These are phyloP conservation scores for Vitis rotundifolia DNA, from an alignment of 164 flowering plant species.

Conservation along the genomic window DNA sequence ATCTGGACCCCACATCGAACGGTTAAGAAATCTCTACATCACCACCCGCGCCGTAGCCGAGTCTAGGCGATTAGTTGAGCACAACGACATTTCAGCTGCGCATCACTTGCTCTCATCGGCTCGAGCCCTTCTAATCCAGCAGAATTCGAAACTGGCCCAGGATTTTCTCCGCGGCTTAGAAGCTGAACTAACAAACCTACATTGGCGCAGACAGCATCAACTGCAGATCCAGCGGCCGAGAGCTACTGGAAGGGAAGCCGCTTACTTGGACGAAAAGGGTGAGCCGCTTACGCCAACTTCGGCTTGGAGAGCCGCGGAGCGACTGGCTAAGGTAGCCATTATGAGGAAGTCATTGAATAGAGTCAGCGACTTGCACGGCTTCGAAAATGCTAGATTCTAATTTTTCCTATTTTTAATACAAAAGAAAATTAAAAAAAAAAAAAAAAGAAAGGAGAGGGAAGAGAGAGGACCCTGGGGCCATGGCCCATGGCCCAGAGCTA, in stretches of 20 bases:
- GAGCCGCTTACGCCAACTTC: constrained; percentile 94
- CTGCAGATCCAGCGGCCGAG: constrained; percentile 32
- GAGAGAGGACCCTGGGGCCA: not conserved
- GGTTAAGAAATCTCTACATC: constrained; percentile 50
- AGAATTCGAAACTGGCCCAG: constrained; percentile 25
- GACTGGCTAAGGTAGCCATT: constrained; percentile 78
- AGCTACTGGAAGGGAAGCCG: constrained; percentile 4
- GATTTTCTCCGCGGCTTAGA: constrained; percentile 49
- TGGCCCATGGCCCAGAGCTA: constrained; percentile 13
- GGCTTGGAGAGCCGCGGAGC: constrained; percentile 97
- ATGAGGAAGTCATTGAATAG: constrained; percentile 76
- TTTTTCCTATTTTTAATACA: not conserved
- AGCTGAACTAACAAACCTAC: constrained; percentile 50
- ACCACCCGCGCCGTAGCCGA: constrained; percentile 61
- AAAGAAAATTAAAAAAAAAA: not conserved
- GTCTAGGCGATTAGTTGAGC: constrained; percentile 40
- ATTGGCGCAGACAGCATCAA: constrained; percentile 29
- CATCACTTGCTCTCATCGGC: constrained; percentile 52
- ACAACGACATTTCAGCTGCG: constrained; percentile 43
- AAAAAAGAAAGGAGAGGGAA: not conserved
- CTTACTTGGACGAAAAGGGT: constrained; percentile 52
- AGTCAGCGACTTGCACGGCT: constrained; percentile 93
- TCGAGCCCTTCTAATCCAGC: constrained; percentile 40
- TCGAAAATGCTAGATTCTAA: constrained; percentile 67
- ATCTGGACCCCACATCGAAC: constrained; percentile 29